A percentile compares a stretch with the other conserved stretches of the same genome.
These are phyloP conservation scores for Cercophora newfieldiana DNA, from an alignment of 495 filamentous ascomycete species.

Conservation along the genomic window DNA sequence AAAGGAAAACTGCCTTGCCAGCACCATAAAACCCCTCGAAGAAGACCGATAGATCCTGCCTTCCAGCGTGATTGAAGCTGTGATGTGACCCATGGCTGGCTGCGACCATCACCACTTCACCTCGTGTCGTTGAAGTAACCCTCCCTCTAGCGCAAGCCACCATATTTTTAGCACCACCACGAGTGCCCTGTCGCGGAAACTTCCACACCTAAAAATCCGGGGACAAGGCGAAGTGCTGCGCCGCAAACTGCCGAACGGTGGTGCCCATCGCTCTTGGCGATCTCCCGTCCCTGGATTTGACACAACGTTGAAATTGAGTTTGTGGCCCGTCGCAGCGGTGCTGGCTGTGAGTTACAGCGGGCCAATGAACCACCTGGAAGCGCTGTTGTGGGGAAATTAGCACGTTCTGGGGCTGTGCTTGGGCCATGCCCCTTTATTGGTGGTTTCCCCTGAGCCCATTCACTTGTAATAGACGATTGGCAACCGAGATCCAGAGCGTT, in stretches of 20 bases:
- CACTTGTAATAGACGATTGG: neutral
- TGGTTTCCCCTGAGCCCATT: neutral
- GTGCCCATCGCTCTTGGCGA: neutral
- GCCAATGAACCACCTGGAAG: neutral
- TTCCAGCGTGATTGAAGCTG: too few species aligned
- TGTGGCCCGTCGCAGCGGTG: neutral
- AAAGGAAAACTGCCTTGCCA: too few species aligned
- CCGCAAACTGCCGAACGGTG: neutral
- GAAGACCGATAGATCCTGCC: too few species aligned
- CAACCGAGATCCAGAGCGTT: neutral
- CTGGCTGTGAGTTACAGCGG: neutral
- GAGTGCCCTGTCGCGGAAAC: neutral
- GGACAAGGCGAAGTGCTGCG: neutral
- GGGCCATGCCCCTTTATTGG: neutral
- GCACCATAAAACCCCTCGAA: too few species aligned
- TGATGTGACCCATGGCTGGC: too few species aligned
- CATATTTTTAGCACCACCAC: neutral
- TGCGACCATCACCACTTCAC: too few species aligned
- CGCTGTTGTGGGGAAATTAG: neutral
- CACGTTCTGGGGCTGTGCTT: neutral
- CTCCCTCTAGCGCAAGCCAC: too few species aligned
- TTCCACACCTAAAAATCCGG: neutral
- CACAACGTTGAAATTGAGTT: slow-evolving; percentile 8
- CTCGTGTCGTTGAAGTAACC: too few species aligned
- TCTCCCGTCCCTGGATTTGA: neutral